phyloP scores from a whole-genome alignment of 75 land plant genomes.

The Isoetes taiwanensis region DNA sequence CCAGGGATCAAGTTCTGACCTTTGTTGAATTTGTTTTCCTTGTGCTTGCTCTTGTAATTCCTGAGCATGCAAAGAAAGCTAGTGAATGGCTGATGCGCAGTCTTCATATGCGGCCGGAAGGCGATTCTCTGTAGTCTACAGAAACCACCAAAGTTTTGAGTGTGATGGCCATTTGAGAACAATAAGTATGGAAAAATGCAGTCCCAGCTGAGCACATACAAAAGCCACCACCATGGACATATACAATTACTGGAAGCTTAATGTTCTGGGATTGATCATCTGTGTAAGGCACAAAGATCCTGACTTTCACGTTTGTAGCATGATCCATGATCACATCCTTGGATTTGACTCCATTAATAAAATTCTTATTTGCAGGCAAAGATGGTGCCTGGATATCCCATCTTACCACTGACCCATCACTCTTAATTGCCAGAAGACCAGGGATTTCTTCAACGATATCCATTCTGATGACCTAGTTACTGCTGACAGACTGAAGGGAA shows the following conservation, averaged over 20 bases:
- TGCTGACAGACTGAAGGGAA: no score
- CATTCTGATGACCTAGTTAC: no score
- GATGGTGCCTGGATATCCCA: no score
- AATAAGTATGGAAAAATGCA: neutral
- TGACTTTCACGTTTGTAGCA: constrained; percentile 14
- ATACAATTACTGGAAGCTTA: neutral
- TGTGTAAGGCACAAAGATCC: constrained; percentile 32
- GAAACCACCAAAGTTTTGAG: neutral
- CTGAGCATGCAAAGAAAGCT: no score
- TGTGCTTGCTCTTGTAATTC: no score
- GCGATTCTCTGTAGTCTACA: neutral
- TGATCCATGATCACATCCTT: constrained; percentile 30
- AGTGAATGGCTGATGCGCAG: neutral
- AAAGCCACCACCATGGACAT: neutral
- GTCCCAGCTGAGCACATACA: neutral
- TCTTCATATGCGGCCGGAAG: constrained; percentile 1
- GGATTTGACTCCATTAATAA: no score
- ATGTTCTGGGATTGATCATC: no score
- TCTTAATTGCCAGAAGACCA: no score
- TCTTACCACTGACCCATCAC: no score
- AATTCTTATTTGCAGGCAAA: no score
- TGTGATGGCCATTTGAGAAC: neutral
- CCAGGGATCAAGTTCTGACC: neutral
- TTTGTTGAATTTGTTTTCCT: no score
- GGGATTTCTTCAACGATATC: no score